These are phyloP conservation scores for Colletotrichum tanaceti DNA, from an alignment of 2,329 filamentous ascomycete species.

Conservation along the genomic window DNA sequence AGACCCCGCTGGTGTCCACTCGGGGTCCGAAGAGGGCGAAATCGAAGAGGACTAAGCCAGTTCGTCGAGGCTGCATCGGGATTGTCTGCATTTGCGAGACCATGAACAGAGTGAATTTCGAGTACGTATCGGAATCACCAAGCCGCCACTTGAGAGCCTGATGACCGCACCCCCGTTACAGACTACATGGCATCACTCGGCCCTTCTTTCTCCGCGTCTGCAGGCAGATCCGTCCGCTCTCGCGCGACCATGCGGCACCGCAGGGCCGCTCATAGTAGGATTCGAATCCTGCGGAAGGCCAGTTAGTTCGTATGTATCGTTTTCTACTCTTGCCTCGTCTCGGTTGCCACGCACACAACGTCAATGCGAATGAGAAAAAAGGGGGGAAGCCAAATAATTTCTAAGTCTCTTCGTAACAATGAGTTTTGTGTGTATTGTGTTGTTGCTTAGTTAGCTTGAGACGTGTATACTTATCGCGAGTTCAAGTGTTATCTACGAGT, in stretches of 20 bases:
- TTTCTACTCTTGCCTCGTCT: slow-evolving; percentile 23
- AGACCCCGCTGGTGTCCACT: slow-evolving; percentile 71
- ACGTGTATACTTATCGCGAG: background rate
- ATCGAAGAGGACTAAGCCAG: slow-evolving; percentile 82
- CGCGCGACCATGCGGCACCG: background rate
- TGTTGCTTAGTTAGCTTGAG: slow-evolving; percentile 15
- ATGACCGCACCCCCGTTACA: slow-evolving; percentile 39
- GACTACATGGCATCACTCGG: slow-evolving; percentile 20
- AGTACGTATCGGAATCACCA: slow-evolving; percentile 51
- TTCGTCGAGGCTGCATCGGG: background rate
- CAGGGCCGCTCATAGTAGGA: background rate
- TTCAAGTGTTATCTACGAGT: slow-evolving; percentile 41
- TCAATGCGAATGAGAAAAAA: background rate
- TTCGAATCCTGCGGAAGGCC: background rate
- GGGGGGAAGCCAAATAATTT: too few relatives aligned
- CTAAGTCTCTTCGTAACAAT: slow-evolving; percentile 15
- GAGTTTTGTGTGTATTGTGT: slow-evolving; percentile 20
- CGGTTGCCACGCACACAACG: slow-evolving; percentile 12
- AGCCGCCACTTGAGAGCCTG: slow-evolving; percentile 43
- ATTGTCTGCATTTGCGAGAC: background rate
- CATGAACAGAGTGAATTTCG: slow-evolving; percentile 23
- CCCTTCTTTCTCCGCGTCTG: background rate
- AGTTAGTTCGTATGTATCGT: slow-evolving; percentile 36
- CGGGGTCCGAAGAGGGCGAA: slow-evolving; percentile 96
- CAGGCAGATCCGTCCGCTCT: background rate